Conservation (phyloP, 2,329 filamentous ascomycete species). For the Coniochaeta sp. region DNA sequence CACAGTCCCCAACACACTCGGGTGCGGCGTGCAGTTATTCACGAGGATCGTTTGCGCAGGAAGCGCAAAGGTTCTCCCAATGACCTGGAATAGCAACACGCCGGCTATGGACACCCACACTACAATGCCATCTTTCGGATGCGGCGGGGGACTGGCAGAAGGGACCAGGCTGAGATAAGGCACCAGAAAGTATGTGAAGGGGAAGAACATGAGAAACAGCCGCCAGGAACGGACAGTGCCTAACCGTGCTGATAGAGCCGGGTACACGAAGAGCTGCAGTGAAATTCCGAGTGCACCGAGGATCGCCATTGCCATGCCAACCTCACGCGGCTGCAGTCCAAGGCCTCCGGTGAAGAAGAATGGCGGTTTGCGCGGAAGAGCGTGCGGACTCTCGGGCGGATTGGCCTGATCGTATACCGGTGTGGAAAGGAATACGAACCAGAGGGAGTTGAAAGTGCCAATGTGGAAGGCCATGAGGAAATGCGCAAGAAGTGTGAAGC, state of each 20-base stretch:
- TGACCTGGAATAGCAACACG: constrained; percentile 61
- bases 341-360: constrained; percentile 68
- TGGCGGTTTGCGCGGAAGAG: constrained; percentile 32
- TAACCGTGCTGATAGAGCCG: constrained; percentile 55
- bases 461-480: constrained; percentile 67
- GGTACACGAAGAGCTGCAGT: constrained; percentile 67
- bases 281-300: constrained; percentile 69
- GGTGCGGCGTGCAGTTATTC: constrained; percentile 54
- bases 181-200: constrained; percentile 59
- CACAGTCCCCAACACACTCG: constrained; percentile 49
- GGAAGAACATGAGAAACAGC: constrained; percentile 62
- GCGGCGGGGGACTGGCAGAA: constrained; percentile 40
- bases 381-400: constrained; percentile 18
- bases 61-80: constrained; percentile 62
- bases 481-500: constrained; percentile 52
- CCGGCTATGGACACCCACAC: constrained; percentile 60
- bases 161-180: constrained; percentile 67
- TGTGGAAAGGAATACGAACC: constrained; percentile 70
- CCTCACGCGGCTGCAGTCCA: constrained; percentile 61
- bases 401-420: constrained; percentile 45
- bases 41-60: constrained; percentile 52
- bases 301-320: constrained; percentile 72
- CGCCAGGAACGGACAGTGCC: constrained; percentile 65
- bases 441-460: constrained; percentile 69
- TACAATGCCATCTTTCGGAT: constrained; percentile 41